phyloP scores from a whole-genome alignment of 2,329 filamentous ascomycete species.

The Hypomyces perniciosus region DNA sequence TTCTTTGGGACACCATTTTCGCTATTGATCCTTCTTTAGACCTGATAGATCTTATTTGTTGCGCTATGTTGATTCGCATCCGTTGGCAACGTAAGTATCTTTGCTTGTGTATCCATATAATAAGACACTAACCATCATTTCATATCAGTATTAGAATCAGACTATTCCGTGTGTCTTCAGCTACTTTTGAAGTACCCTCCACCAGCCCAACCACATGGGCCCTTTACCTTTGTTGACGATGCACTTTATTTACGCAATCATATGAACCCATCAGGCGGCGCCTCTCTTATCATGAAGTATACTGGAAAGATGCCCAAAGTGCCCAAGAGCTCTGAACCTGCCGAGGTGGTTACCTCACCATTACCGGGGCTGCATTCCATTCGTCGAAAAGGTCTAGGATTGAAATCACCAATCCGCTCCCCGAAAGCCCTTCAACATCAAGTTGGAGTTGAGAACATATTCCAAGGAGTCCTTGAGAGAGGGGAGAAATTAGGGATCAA shows the following conservation, averaged over 20 bases:
- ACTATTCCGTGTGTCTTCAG: conserved; percentile 80
- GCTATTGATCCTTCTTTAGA: conserved; percentile 75
- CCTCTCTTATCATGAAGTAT: conserved; percentile 64
- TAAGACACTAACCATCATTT: not conserved
- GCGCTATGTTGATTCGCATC: conserved; percentile 88
- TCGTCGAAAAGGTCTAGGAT: conserved; percentile 35
- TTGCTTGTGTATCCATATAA: not conserved
- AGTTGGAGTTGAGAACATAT: conserved; percentile 60
- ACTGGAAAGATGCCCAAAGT: conserved; percentile 48
- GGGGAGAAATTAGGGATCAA: conserved; percentile 75
- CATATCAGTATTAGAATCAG: conserved; percentile 66
- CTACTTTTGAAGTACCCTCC: conserved; percentile 78
- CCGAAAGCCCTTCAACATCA: conserved; percentile 51
- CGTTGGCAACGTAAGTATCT: conserved; percentile 70
- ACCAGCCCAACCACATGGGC: conserved; percentile 54
- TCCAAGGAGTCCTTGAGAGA: conserved; percentile 68
- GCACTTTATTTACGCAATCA: conserved; percentile 68
- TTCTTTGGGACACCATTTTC: conserved; percentile 88
- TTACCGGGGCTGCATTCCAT: conserved; percentile 30
- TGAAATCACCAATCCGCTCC: conserved; percentile 41
- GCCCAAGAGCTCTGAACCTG: not conserved
- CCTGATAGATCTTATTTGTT: conserved; percentile 83
- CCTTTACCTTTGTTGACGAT: conserved; percentile 79
- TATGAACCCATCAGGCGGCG: conserved; percentile 55
- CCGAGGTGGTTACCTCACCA: conserved; percentile 28